Conservation (phyloP, 768 basidiomycete species). For the Peribolospora baueri region DNA sequence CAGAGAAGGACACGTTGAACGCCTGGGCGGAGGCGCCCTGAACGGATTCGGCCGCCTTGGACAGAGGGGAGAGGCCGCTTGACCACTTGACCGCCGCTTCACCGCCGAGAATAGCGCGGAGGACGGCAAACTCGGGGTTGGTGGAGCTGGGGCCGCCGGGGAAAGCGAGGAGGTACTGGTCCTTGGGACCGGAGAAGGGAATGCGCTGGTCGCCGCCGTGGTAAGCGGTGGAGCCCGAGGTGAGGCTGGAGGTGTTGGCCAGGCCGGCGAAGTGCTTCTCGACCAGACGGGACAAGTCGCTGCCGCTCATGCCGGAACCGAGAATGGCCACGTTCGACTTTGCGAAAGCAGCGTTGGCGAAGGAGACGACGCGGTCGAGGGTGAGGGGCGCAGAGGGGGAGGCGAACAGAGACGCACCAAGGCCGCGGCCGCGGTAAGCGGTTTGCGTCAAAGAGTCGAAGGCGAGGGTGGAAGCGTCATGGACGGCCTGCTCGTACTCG, state of each 20-base stretch:
- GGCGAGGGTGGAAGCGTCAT: constrained; percentile 41
- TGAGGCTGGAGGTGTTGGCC: constrained; percentile 20
- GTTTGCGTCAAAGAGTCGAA: constrained; percentile 67
- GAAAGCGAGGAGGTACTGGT: constrained; percentile 62
- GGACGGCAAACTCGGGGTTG: constrained; percentile 46
- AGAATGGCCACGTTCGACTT: constrained; percentile 62
- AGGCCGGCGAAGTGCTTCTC: constrained; percentile 38
- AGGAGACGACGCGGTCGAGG: constrained; percentile 32
- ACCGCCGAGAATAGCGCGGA: constrained; percentile 58
- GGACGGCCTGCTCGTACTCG: constrained; percentile 38
- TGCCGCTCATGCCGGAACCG: constrained; percentile 53
- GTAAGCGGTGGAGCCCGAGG: constrained; percentile 29
- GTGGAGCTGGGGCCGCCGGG: constrained; percentile 48
- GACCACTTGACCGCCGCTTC: constrained; percentile 69
- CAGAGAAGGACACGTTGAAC: constrained; percentile 70
- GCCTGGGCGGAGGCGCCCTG: constrained; percentile 35
- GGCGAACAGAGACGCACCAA: constrained; percentile 73
- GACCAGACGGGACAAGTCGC: constrained; percentile 43
- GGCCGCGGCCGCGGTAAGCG: constrained; percentile 69
- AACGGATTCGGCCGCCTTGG: constrained; percentile 31
- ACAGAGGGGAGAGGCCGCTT: constrained; percentile 41
- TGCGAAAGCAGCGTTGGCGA: constrained; percentile 45
- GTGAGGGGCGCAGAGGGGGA: constrained; percentile 33
- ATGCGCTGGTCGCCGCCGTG: constrained; percentile 73
- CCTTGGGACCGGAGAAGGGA: constrained; percentile 24